Conservation (phyloP, 2,329 filamentous ascomycete species). For the Fusarium sacchari region DNA sequence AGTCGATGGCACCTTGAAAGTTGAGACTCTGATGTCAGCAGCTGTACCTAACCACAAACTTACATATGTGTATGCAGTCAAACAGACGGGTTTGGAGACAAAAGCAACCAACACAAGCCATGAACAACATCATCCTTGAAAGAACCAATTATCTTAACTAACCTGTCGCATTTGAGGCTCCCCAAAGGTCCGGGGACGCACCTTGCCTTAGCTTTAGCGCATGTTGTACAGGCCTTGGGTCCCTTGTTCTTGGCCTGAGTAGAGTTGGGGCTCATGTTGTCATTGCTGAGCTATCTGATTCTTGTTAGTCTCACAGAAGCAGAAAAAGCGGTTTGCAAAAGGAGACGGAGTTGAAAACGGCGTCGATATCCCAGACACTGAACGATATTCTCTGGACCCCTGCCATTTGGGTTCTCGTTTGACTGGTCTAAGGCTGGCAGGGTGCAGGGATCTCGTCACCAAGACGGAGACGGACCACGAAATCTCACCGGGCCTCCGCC, state of each 20-base stretch:
- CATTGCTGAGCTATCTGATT: slow-evolving; percentile 22
- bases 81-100: not conserved
- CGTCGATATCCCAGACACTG: slow-evolving; percentile 24
- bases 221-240: slow-evolving; percentile 61
- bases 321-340: slow-evolving; percentile 31
- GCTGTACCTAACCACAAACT: slow-evolving; percentile 9
- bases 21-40: slow-evolving; percentile 16
- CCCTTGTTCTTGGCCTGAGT: slow-evolving; percentile 51
- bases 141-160: slow-evolving; percentile 34
- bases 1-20: slow-evolving; percentile 58
- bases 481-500: slow-evolving; percentile 47
- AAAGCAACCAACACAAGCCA: not conserved
- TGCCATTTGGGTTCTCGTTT: slow-evolving; percentile 30
- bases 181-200: slow-evolving; percentile 56
- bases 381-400: slow-evolving; percentile 15
- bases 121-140: not conserved
- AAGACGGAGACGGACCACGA: slow-evolving; percentile 41
- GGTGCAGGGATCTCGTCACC: slow-evolving; percentile 22
- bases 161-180: slow-evolving; percentile 60
- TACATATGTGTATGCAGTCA: not conserved
- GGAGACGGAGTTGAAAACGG: slow-evolving; percentile 35
- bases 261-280: slow-evolving; percentile 34
- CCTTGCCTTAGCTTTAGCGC: slow-evolving; percentile 63
- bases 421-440: slow-evolving; percentile 25
- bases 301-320: slow-evolving; percentile 9